Base-by-base conservation (phyloP, 805 yeast genomes). In the Metschnikowia hibisci region DNA sequence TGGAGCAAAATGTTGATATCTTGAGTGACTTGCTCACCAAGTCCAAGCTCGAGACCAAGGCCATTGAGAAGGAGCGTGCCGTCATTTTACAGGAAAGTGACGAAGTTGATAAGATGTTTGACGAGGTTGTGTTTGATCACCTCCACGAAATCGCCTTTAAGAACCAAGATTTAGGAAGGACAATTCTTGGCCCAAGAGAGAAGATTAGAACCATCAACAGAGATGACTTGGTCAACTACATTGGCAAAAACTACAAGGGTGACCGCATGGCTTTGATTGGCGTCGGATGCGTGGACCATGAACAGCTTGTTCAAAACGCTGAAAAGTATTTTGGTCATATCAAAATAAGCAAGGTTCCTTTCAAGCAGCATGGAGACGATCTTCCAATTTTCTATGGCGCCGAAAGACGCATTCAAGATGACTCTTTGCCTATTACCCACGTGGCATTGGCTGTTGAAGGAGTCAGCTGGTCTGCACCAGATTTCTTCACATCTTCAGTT, bases 231-330 rank as follows among this genome's bases (percentile, higher is more conserved):
- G 80, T 78, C 44, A 74, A 79, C 53, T 93, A 90, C 66, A 93
- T 93, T 57, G 68, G 75, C 27, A 80, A 83, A 32, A 93, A 93
- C 71, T 93, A 93, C 68, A 86, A 85, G 58, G 96, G 97, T 32
- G 97, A 93, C 67, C 76, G 98, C 58, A 93, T 93, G 98, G 98
- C 93, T 1, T 73, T 93, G n/a, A 96, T 90, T 32, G 98, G 96
- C 32, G 89, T 95, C 1, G 99, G 99, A 16, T 84, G 90, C 34
- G 95, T 93, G 18, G 80, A 87, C 56, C 99, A 93, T 67, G 85
- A 82, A 6, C 81, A 84, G 50, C 77, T 93, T 43, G 96, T 89
- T 20, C 59, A 73, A 50, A 73, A 81, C 46, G 98, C 97, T 3
- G 75, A 82, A 51, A 71, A 79, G 61, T 77, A 80, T 58, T 93